These are phyloP conservation scores for Thielaviopsis ethacetica DNA, from an alignment of 2,329 filamentous ascomycete genomes.

Conservation along the genomic window DNA sequence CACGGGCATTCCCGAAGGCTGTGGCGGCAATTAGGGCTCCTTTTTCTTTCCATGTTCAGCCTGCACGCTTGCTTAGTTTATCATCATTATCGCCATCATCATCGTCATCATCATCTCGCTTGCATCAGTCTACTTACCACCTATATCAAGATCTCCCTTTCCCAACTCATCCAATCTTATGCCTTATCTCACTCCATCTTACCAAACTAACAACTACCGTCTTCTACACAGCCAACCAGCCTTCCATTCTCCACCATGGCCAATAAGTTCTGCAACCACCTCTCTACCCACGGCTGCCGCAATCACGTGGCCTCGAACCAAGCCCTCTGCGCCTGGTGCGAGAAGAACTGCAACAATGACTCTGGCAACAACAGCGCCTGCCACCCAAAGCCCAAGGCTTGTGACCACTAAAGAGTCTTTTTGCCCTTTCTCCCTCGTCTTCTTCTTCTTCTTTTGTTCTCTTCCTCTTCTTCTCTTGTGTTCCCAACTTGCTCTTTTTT, in stretches of 20 bases:
- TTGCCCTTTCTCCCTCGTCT: neutral
- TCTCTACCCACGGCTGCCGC: slow-evolving; percentile 10
- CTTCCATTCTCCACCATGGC: slow-evolving; percentile 6
- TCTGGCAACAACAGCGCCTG: neutral
- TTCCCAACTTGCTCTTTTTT: no score
- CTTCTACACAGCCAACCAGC: neutral
- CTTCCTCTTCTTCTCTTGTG: no score
- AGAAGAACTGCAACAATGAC: neutral
- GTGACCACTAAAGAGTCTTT: neutral
- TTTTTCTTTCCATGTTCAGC: no score
- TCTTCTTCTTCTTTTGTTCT: no score
- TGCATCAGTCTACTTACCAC: neutral
- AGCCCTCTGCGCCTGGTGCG: slow-evolving; percentile 2
- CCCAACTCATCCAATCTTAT: no score
- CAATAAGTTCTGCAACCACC: slow-evolving; percentile 12
- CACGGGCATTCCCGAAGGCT: no score
- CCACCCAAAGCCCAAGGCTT: neutral
- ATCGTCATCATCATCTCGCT: neutral
- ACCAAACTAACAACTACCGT: neutral
- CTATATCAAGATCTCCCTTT: no score
- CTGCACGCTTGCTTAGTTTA: no score
- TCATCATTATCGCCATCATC: no score
- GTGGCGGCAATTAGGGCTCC: no score
- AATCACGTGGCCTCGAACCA: slow-evolving; percentile 2
- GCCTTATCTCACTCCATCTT: neutral